phyloP scores from a whole-genome alignment of 306 rosid genomes.

The Cicer arietinum region DNA sequence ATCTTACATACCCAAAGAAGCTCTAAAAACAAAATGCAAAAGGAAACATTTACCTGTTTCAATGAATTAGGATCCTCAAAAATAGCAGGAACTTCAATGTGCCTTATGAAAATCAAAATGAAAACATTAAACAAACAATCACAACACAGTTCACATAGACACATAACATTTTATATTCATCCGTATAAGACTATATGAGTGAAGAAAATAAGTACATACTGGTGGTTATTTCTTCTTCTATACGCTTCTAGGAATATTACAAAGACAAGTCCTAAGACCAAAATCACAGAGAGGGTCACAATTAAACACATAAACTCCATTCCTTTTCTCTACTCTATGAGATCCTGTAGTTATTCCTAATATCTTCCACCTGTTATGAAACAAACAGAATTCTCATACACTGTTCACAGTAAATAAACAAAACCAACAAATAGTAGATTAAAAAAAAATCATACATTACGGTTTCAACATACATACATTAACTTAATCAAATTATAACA shows the following conservation, averaged over 20 bases:
- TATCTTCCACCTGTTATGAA: slow-evolving; percentile 35
- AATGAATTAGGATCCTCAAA: slow-evolving; percentile 82
- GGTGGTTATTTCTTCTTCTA: slow-evolving; percentile 72
- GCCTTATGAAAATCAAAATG: slow-evolving; percentile 51
- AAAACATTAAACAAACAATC: slow-evolving; percentile 32
- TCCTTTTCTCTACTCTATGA: neutral
- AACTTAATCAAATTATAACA: no score
- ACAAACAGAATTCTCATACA: slow-evolving; percentile 5
- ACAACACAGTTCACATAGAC: neutral
- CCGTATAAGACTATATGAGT: neutral
- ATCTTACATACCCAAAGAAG: neutral
- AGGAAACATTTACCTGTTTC: slow-evolving; percentile 64
- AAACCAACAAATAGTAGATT: neutral
- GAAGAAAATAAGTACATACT: slow-evolving; percentile 51
- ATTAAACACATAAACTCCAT: slow-evolving; percentile 56
- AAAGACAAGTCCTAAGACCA: slow-evolving; percentile 51
- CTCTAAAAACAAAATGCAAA: slow-evolving; percentile 22
- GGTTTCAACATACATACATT: no score
- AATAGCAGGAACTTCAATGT: slow-evolving; percentile 79
- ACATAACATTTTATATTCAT: neutral
- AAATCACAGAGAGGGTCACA: slow-evolving; percentile 45
- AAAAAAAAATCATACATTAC: no score
- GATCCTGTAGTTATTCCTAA: slow-evolving; percentile 15
- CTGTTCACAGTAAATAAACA: slow-evolving; percentile 25
- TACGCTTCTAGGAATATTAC: slow-evolving; percentile 67